Evolutionary conservation across 2,329 filamentous ascomycete species (phyloP).

Genomic region (Fusarium anthophilum): DNA sequence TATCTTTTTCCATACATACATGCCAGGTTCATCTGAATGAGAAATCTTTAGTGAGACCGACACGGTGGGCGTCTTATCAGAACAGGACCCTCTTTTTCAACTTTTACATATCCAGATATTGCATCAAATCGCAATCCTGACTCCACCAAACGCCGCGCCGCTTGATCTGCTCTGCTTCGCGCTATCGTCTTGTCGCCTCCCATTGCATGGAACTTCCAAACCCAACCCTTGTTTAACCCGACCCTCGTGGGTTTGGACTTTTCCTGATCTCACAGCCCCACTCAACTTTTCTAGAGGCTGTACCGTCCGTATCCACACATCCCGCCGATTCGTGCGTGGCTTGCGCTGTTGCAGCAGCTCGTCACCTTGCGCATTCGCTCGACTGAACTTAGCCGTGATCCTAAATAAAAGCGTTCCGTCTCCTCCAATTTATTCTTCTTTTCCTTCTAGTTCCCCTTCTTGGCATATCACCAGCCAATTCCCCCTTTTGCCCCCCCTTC

Average conservation of each 20-base stretch:
- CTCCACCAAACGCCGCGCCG: conserved; percentile 38
- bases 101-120: conserved; percentile 27
- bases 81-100: conserved; percentile 42
- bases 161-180: conserved; percentile 37
- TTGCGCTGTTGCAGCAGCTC: conserved; percentile 34
- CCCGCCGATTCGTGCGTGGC: conserved; percentile 37
- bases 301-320: conserved; percentile 35
- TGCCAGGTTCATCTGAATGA: conserved; percentile 21
- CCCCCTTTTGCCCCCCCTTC: conserved; percentile 1
- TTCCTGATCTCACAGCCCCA: conserved; percentile 40
- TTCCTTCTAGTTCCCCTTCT: conserved; percentile 31
- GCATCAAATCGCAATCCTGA: conserved; percentile 32
- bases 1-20: conserved; percentile 9
- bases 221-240: conserved; percentile 30
- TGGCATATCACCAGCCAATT: conserved; percentile 32
- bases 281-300: conserved; percentile 31
- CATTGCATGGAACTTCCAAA: conserved; percentile 29
- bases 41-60: conserved; percentile 21
- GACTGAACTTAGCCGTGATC: conserved; percentile 30
- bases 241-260: conserved; percentile 25
- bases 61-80: conserved; percentile 42
- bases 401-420: conserved; percentile 42
- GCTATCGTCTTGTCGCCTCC: conserved; percentile 35
- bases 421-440: conserved; percentile 38
- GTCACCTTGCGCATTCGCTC: conserved; percentile 29